These are phyloP conservation scores for Athelia psychrophila DNA, from an alignment of 1,284 basidiomycete species.

Conservation along the genomic window DNA sequence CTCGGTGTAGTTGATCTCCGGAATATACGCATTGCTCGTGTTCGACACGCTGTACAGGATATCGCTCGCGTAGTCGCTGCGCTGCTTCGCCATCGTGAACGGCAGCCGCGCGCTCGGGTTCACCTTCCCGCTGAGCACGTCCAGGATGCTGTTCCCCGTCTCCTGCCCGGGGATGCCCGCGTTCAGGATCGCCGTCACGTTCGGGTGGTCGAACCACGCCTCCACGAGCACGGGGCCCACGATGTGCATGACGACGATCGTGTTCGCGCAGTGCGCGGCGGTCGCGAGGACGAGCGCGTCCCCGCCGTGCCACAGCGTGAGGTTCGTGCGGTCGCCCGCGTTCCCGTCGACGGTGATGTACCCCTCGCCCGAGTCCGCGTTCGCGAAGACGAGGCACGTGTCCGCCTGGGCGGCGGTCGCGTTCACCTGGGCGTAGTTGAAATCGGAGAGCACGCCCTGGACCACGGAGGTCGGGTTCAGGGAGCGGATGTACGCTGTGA, in stretches of 20 bases:
- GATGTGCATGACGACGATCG: slow-evolving; percentile 54
- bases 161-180: slow-evolving; percentile 62
- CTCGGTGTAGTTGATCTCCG: slow-evolving; percentile 5
- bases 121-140: slow-evolving; percentile 46
- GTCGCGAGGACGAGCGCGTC: slow-evolving; percentile 29
- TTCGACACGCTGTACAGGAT: slow-evolving; percentile 14
- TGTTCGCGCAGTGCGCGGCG: slow-evolving; percentile 39
- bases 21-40: slow-evolving; percentile 15
- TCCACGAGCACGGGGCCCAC: slow-evolving; percentile 48
- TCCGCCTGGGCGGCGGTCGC: slow-evolving; percentile 22
- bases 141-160: slow-evolving; percentile 52
- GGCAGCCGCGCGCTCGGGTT: slow-evolving; percentile 49
- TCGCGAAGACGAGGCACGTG: slow-evolving; percentile 37
- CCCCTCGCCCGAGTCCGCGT: slow-evolving; percentile 36
- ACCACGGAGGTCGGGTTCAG: slow-evolving; percentile 29
- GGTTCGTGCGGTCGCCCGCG: slow-evolving; percentile 43
- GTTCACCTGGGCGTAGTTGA: slow-evolving; percentile 24
- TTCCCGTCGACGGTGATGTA: slow-evolving; percentile 51
- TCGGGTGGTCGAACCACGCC: slow-evolving; percentile 47
- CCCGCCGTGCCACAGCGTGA: slow-evolving; percentile 51
- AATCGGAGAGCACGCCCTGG: slow-evolving; percentile 32
- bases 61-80: slow-evolving; percentile 46
- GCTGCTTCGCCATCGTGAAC: slow-evolving; percentile 53
- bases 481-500: slow-evolving; percentile 25
- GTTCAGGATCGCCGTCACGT: slow-evolving; percentile 46